Evolutionary conservation across 805 yeast species (phyloP), one percentile per base, ranked within the genome.

Genomic region (Yamadazyma philogaea): DNA sequence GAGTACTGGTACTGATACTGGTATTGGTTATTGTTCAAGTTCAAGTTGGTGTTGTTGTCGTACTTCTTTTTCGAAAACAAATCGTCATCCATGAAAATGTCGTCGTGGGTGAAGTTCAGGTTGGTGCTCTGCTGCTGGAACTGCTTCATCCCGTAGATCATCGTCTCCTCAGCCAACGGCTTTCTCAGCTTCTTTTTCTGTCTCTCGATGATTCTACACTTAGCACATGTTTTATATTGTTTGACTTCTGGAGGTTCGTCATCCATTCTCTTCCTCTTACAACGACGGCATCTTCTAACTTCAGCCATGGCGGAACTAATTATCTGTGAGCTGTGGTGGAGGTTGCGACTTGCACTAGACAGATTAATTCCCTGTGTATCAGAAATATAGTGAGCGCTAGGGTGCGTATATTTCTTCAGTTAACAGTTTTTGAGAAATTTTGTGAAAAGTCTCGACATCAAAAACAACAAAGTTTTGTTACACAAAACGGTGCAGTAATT

Each of bases 191-290:
- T 67, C 59, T 70, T 70, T 55, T 66, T 61, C 41, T 60, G 61
- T 46, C 82, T 61, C 55, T 77, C 82, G 36, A 77, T 72, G 55
- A 75, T 73, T 44, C 82, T 68, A 53, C 82, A 77, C 47, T 78
- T 75, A 53, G 77, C 78, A 59, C 82, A 77, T 3, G 82, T 77
- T 47, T 76, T 77, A 55, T 75, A 77, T 53, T 74, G 78, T 50
- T 71, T 64, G 31, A 77, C 80, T 47, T 76, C 80, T 1, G 78
- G 75, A 18, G 77, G 77, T 57, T 77, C 82, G 46, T 75, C 76
- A 46, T 70, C 74, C 49, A 74, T 67, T 60, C 82, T 67, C 68
- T 74, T 72, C 39, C 79, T 60, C 53, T 77, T 77, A 61, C 82
- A 77, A 52, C 82, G 74, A 55, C 82, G 78, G 53, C 82, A 77